Conservation (phyloP, 2,329 filamentous ascomycete genomes). For the Leptographium lundbergii region DNA sequence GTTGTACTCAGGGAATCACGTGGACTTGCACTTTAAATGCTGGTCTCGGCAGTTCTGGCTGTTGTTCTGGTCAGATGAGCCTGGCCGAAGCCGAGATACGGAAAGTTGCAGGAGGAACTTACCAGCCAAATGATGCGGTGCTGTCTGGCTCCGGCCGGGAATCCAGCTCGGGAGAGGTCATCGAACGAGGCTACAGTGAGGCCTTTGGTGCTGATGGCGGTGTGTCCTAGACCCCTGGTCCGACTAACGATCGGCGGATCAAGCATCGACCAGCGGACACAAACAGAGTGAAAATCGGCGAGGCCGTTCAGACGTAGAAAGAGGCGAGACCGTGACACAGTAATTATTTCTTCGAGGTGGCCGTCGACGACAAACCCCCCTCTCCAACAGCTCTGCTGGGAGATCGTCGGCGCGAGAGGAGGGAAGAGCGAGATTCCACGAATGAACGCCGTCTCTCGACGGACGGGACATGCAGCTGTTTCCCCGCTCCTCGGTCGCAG, state of each 20-base stretch:
- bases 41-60: constrained; percentile 34
- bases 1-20: neutral
- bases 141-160: neutral
- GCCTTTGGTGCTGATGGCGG: too few relatives aligned
- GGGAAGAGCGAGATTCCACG: neutral
- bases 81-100: neutral
- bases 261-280: neutral
- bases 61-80: constrained; percentile 1
- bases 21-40: constrained; percentile 31
- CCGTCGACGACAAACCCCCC: neutral
- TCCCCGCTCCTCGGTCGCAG: neutral
- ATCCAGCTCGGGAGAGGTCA: neutral
- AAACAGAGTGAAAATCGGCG: neutral
- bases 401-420: neutral
- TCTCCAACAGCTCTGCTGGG: neutral
- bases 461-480: neutral
- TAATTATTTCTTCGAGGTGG: neutral
- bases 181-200: neutral
- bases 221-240: neutral
- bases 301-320: neutral
- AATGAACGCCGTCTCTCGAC: neutral
- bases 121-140: constrained; percentile 2
- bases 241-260: neutral
- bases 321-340: neutral
- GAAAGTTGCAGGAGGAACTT: neutral